A percentile compares a stretch with the other conserved stretches of the same genome.
These are phyloP conservation scores for Acer negundo DNA, from an alignment of 345 rosid genomes.

Conservation along the genomic window DNA sequence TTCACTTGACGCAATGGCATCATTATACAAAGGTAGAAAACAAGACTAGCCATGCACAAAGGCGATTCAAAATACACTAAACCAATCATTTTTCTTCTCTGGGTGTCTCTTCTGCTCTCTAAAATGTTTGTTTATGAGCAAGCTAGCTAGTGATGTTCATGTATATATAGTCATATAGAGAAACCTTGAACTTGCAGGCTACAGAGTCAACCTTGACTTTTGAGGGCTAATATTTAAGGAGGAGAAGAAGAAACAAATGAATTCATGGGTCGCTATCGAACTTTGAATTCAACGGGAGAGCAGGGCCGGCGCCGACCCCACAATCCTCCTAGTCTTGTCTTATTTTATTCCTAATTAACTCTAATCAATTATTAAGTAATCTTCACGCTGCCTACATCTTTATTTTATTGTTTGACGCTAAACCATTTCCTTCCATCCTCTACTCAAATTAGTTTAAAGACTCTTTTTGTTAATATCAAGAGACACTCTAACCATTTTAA, in stretches of 20 bases:
- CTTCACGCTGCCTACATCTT: background rate
- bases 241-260: background rate
- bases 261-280: slow-evolving; percentile 18
- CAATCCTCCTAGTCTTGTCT: slow-evolving; percentile 11
- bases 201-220: slow-evolving; percentile 21
- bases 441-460: background rate
- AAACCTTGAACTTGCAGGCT: background rate
- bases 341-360: background rate
- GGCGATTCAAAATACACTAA: slow-evolving; percentile 43
- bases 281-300: slow-evolving; percentile 22
- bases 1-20: slow-evolving; percentile 49
- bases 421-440: too few species aligned
- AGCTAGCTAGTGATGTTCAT: background rate
- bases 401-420: too few species aligned
- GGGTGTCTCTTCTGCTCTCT: too few species aligned
- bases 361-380: slow-evolving; percentile 8
- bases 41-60: slow-evolving; percentile 46
- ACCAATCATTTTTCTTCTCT: slow-evolving; percentile 43
- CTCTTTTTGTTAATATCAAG: background rate
- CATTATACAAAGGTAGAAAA: slow-evolving; percentile 57
- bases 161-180: background rate
- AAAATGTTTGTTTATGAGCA: too few species aligned
- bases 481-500: too few species aligned
- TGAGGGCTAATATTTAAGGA: background rate
- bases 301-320: slow-evolving; percentile 76